Evolutionary conservation across 2,329 filamentous ascomycete species (phyloP).

Genomic region (Ophiostoma triangulosporum): DNA sequence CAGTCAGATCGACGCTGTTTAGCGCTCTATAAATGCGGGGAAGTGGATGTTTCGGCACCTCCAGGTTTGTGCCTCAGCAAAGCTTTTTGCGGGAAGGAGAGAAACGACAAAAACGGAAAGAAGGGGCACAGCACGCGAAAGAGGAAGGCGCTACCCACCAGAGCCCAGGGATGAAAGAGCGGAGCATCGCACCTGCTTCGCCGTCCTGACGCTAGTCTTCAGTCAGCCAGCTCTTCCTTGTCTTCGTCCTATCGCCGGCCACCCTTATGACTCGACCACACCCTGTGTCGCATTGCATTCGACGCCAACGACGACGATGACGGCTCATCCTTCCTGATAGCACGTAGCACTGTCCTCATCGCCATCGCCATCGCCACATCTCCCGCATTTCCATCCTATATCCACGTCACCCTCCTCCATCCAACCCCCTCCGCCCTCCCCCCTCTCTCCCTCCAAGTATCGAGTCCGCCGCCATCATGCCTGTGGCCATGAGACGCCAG

Average conservation of each 20-base stretch:
- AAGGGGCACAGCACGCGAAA: neutral
- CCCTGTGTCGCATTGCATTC: neutral
- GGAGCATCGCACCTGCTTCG: neutral
- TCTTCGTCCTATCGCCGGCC: neutral
- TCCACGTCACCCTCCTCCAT: neutral
- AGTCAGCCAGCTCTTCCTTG: neutral
- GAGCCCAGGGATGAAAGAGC: neutral
- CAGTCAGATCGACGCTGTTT: conserved; percentile 1
- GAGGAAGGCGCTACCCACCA: neutral
- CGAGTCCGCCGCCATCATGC: neutral
- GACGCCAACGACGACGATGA: neutral
- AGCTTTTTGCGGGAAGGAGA: too few species aligned
- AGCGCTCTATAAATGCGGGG: conserved; percentile 9
- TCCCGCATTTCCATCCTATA: neutral
- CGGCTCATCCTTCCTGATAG: neutral
- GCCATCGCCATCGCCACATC: neutral
- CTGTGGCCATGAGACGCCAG: conserved; percentile 13
- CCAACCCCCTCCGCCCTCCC: neutral
- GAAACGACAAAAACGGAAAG: too few species aligned
- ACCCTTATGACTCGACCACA: neutral
- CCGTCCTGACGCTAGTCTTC: neutral
- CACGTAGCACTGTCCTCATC: neutral
- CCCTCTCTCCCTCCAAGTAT: neutral
- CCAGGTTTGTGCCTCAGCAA: neutral
- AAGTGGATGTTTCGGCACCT: conserved; percentile 11